A percentile compares a stretch with the other conserved stretches of the same genome.
These are phyloP conservation scores for Cucumis sativus DNA, from an alignment of 306 rosid genomes.

Conservation along the genomic window Cucumber_9930_V3 NC_026660.2:20495001-20495500, in stretches of 20 bases:
- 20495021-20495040: neutral
- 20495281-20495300: neutral
- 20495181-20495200: conserved; percentile 47
- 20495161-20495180: conserved; percentile 94
- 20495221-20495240: conserved; percentile 77
- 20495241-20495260: conserved; percentile 49
- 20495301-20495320: neutral
- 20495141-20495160: conserved; percentile 70
- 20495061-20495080: conserved; percentile 9
- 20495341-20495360: neutral
- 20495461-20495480: neutral
- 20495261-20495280: conserved; percentile 30
- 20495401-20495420: neutral
- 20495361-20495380: neutral
- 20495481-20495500: neutral
- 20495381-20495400: neutral
- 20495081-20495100: conserved; percentile 84
- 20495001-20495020: neutral
- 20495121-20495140: conserved; percentile 39
- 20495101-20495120: conserved; percentile 66
- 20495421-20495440: neutral
- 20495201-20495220: conserved; percentile 73
- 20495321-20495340: neutral
- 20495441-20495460: neutral
- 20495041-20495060: neutral